phyloP scores from a whole-genome alignment of 257 asterid species.

The Primulina tabacum region DNA sequence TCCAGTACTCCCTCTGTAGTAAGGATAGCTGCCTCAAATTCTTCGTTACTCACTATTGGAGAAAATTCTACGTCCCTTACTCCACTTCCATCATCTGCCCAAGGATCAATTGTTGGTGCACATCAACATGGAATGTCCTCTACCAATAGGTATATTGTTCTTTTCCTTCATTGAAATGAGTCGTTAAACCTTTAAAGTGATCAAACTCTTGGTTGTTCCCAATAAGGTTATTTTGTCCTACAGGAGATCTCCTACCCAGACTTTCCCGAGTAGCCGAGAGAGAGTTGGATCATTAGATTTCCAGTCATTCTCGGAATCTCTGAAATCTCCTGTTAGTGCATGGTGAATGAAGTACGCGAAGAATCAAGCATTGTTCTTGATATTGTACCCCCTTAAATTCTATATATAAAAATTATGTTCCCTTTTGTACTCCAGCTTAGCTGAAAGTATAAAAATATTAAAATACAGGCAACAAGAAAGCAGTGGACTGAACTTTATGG shows the following conservation, averaged over 20 bases:
- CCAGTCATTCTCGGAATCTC: constrained; percentile 67
- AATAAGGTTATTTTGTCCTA: neutral
- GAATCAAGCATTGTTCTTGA: neutral
- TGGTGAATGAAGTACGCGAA: constrained; percentile 62
- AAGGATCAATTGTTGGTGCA: constrained; percentile 47
- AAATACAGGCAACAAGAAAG: neutral
- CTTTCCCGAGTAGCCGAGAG: constrained; percentile 63
- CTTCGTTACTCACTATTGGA: constrained; percentile 44
- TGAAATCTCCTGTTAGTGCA: constrained; percentile 72
- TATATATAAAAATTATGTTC: neutral
- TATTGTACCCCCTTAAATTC: neutral
- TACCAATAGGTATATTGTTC: constrained; percentile 43
- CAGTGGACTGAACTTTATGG: neutral
- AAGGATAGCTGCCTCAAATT: constrained; percentile 38
- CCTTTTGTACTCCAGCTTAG: constrained; percentile 18
- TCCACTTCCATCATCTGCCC: constrained; percentile 37
- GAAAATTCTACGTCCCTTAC: constrained; percentile 48
- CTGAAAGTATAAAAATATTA: neutral
- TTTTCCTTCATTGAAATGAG: neutral
- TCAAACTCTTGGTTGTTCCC: constrained; percentile 19
- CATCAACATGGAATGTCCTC: constrained; percentile 42
- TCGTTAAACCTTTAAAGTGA: neutral
- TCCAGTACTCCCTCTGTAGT: constrained; percentile 41
- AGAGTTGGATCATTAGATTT: constrained; percentile 85
- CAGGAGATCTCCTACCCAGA: constrained; percentile 50